A percentile compares a stretch with the other conserved stretches of the same genome.
These are phyloP conservation scores for Suaeda aralocaspica DNA, from an alignment of 148 eudicot genomes.

Conservation along the genomic window DNA sequence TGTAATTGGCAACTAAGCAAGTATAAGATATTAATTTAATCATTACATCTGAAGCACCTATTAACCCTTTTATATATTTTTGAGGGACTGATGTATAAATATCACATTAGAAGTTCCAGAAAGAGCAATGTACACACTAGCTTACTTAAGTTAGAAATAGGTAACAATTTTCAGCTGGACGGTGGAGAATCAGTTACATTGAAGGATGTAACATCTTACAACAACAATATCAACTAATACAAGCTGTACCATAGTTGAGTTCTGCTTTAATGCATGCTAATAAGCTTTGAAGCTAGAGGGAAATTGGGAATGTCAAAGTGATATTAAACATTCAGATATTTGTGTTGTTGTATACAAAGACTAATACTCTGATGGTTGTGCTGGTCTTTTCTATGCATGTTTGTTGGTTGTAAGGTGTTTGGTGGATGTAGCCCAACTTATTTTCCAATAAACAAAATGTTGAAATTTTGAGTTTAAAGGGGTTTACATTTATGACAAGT, in stretches of 20 bases:
- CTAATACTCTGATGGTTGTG: not conserved
- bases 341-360: not conserved
- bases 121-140: not conserved
- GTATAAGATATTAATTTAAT: not conserved
- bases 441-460: no score
- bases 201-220: not conserved
- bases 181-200: no score
- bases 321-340: not conserved
- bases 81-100: not conserved
- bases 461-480: no score
- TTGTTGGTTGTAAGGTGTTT: not conserved
- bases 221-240: not conserved
- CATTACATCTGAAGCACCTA: not conserved
- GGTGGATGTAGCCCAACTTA: no score
- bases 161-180: no score
- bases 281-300: not conserved
- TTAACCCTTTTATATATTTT: not conserved
- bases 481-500: no score
- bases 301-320: not conserved
- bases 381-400: not conserved
- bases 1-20: not conserved
- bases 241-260: not conserved
- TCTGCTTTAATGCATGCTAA: not conserved
- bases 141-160: no score
- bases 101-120: not conserved